Base-by-base conservation (phyloP, 1,284 basidiomycete species). In the Austroboletus novae-zelandiae region DNA sequence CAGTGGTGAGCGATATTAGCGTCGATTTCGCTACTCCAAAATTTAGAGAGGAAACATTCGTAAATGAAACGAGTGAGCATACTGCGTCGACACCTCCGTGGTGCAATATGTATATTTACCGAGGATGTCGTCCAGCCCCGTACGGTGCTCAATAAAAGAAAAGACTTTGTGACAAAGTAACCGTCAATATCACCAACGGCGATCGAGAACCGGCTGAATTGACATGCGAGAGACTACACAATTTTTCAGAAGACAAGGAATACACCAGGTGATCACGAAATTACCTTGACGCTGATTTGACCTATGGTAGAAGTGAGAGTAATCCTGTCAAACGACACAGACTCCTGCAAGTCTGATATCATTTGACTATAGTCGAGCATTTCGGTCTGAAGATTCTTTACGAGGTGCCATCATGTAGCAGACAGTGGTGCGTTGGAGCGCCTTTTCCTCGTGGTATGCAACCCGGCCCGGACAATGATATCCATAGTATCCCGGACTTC, bases 161-260 rank as follows among this genome's bases (percentile, higher is more conserved):
- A 57, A 1, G 63, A 64, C 8, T 65, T 59, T 10, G 64, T 57
- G 23, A 67, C 69, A 64, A 74, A 77, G n/a, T 62, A 62, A 18
- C 79, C 81, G 6, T 62, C 52, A 51, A 81, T 73, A 13, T 57
- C 52, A 18, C 67, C 69, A 35, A 76, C 72, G 2, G 61, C 37
- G 1, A 71, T 66, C 14, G 54, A 51, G 39, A 79, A 53, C 6
- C 30, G 45, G 9, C 66, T 69, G 9, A 57, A 50, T 3, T 65
- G 58, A 0, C 66, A 69, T 14, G 60, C 49, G 40, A 79, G 50
- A 13, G 70, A 69, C 76, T 78, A 35, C 11, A 2, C 6, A 45
- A 47, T 3, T 10, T 54, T 37, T 56, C 51, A 20, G 3, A 15
- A 25, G 43, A 9, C 13, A 23, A n/a, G 4, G n/a, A 27, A 11